phyloP scores from a whole-genome alignment of 257 asterid species.

The Salvia rosmarinus region DNA sequence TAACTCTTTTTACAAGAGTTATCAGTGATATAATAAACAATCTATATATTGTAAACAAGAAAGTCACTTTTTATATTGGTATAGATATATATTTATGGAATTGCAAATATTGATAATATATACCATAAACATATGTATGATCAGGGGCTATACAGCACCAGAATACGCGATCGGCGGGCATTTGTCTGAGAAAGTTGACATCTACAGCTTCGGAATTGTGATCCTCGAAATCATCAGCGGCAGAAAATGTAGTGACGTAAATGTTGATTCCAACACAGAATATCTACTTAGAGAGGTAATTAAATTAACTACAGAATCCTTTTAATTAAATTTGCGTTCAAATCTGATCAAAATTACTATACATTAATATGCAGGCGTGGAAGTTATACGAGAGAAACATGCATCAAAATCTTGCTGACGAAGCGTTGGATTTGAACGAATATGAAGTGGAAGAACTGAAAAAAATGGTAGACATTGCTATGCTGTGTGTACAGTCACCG shows the following conservation, averaged over 20 bases:
- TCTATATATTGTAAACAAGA: no score
- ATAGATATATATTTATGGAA: no score
- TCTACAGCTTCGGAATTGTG: conserved; percentile 76
- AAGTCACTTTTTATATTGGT: no score
- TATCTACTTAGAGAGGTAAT: background rate
- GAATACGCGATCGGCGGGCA: conserved; percentile 49
- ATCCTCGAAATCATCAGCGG: conserved; percentile 70
- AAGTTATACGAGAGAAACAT: conserved; percentile 56
- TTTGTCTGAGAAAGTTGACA: conserved; percentile 72
- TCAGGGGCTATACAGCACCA: conserved; percentile 81
- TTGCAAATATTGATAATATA: no score
- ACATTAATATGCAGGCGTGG: conserved; percentile 74
- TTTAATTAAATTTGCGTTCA: no score
- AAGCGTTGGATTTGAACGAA: conserved; percentile 49
- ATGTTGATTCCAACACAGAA: background rate
- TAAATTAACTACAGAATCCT: no score
- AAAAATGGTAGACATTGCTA: no score
- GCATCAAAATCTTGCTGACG: conserved; percentile 61
- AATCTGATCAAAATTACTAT: no score
- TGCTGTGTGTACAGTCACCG: background rate
- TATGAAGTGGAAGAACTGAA: conserved; percentile 31
- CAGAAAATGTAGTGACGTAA: background rate
- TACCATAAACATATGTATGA: no score
- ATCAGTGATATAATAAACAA: no score
- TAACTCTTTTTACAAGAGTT: no score